phyloP scores from a whole-genome alignment of 2,329 filamentous ascomycete genomes.

The Exserohilum rostratum region DNA sequence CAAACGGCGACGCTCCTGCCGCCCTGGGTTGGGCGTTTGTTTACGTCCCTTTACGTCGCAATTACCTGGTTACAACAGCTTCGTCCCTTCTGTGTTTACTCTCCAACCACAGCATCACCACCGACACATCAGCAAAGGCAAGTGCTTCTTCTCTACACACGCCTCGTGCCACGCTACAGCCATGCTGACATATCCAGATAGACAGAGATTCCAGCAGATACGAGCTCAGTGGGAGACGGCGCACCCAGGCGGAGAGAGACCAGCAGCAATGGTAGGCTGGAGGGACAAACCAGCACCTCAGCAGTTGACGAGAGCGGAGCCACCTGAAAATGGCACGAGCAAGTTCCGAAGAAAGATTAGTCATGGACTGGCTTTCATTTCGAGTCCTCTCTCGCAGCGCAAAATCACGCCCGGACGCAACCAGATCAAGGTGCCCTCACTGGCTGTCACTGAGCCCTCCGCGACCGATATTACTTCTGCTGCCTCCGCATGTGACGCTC shows the following conservation, averaged over 20 bases:
- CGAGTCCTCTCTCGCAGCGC: conserved; percentile 39
- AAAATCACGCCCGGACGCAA: conserved; percentile 28
- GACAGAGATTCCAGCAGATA: conserved; percentile 39
- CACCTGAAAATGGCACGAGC: conserved; percentile 19
- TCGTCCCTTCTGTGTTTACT: conserved; percentile 26
- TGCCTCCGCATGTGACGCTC: conserved; percentile 7
- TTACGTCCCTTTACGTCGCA: conserved; percentile 16
- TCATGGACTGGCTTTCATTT: conserved; percentile 41
- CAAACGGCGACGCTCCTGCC: neutral
- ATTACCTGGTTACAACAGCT: conserved; percentile 8
- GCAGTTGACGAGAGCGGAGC: conserved; percentile 14
- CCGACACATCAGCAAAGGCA: conserved; percentile 20
- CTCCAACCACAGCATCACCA: conserved; percentile 12
- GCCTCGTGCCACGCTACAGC: conserved; percentile 19
- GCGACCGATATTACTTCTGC: conserved; percentile 12
- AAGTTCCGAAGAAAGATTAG: conserved; percentile 44
- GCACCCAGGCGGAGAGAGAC: conserved; percentile 14
- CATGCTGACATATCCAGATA: conserved; percentile 46
- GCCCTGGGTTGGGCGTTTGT: conserved; percentile 1
- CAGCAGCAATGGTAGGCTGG: conserved; percentile 36
- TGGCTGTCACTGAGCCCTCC: conserved; percentile 15
- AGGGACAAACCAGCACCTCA: conserved; percentile 28
- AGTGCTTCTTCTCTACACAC: conserved; percentile 15
- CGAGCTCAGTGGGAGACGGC: conserved; percentile 44
- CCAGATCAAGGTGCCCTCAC: conserved; percentile 12